These are phyloP conservation scores for Psilocybe sp. DNA, from an alignment of 768 basidiomycete genomes.

Conservation along the genomic window DNA sequence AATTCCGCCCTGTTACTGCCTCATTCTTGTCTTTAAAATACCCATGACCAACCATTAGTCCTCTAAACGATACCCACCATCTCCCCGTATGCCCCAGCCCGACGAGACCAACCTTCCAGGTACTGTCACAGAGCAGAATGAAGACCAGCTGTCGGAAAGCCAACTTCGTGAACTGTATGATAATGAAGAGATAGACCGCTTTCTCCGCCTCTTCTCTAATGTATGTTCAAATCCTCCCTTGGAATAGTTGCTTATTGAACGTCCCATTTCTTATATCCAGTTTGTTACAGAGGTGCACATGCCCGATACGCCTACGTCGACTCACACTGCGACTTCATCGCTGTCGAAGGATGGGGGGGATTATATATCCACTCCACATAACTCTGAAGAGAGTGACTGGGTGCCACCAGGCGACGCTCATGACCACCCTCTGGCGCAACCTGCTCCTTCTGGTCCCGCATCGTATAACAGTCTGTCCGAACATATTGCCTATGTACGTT, in stretches of 20 bases:
- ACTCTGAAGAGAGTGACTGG: slow-evolving; percentile 14
- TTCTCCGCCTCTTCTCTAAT: slow-evolving; percentile 57
- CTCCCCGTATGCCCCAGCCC: slow-evolving; percentile 10
- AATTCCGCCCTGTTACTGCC: no score
- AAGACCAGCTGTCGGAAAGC: slow-evolving; percentile 42
- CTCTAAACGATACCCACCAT: neutral
- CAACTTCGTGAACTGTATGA: slow-evolving; percentile 60
- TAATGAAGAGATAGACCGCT: slow-evolving; percentile 61
- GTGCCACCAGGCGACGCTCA: neutral
- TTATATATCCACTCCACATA: neutral
- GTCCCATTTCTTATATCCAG: slow-evolving; percentile 24
- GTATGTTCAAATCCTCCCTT: slow-evolving; percentile 21
- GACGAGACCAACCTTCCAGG: slow-evolving; percentile 1
- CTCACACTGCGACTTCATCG: neutral
- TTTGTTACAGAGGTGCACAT: slow-evolving; percentile 57
- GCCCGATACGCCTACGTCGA: slow-evolving; percentile 18
- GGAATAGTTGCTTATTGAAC: neutral
- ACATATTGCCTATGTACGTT: slow-evolving; percentile 23
- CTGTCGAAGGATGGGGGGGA: neutral
- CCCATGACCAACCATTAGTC: no score
- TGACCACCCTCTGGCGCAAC: neutral
- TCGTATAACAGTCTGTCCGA: slow-evolving; percentile 19
- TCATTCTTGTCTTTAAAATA: no score
- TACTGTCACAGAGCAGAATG: slow-evolving; percentile 1
- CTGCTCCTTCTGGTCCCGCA: neutral